Percentiles rank a stretch among this genome's conserved stretches.
These are phyloP conservation scores for Penicillium atrosanguineum DNA, from an alignment of 495 filamentous ascomycete species.

Conservation along the genomic window DNA sequence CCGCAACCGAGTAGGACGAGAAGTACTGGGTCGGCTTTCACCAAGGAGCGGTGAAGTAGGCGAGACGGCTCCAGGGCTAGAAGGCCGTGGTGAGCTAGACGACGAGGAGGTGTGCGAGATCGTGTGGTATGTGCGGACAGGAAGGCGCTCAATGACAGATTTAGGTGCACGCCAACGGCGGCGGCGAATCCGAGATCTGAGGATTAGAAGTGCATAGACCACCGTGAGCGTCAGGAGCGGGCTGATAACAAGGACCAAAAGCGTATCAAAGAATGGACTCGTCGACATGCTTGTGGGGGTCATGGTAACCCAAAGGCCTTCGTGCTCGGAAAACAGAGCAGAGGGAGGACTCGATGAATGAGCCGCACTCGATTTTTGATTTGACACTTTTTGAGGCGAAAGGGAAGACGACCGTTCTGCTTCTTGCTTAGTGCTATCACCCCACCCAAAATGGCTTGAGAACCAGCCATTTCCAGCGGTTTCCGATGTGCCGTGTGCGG, in stretches of 20 bases:
- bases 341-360: conserved; percentile 10
- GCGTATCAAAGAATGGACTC: conserved; percentile 95
- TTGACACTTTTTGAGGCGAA: neutral
- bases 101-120: conserved; percentile 57
- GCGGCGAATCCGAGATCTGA: conserved; percentile 85
- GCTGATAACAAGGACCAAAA: conserved; percentile 88
- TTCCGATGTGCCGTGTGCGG: neutral
- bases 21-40: conserved; percentile 25
- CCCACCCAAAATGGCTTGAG: conserved; percentile 36
- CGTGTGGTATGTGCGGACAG: conserved; percentile 90
- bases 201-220: conserved; percentile 84
- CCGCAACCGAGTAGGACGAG: conserved; percentile 51
- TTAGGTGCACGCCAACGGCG: conserved; percentile 95
- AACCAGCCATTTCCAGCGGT: conserved; percentile 34
- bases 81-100: conserved; percentile 52
- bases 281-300: conserved; percentile 86
- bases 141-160: conserved; percentile 90
- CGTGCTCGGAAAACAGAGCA: conserved; percentile 50
- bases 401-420: conserved; percentile 12
- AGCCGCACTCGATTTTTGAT: conserved; percentile 13
- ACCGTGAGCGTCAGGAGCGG: conserved; percentile 88
- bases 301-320: conserved; percentile 93
- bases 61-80: conserved; percentile 52
- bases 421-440: conserved; percentile 13
- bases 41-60: conserved; percentile 73